Conservation (phyloP, 306 rosid species). For the Malus domestica region ASM211411v1 NC_041798.1:32488501-32489000, state of each 20-base stretch:
- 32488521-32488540: neutral
- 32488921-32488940: constrained; percentile 12
- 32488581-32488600: neutral
- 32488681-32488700: too few species aligned
- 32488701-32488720: neutral
- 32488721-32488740: neutral
- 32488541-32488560: neutral
- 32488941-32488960: neutral
- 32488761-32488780: neutral
- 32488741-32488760: neutral
- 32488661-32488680: neutral
- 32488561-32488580: neutral
- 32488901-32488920: constrained; percentile 97
- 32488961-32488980: constrained; percentile 3
- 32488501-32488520: neutral
- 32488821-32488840: constrained; percentile 79
- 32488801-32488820: neutral
- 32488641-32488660: neutral
- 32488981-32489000: constrained; percentile 8
- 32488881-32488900: constrained; percentile 95
- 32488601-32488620: neutral
- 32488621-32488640: neutral
- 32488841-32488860: constrained; percentile 81
- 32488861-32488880: constrained; percentile 94
- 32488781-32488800: constrained; percentile 1